These are phyloP conservation scores for Zygosaccharomyces rouxii DNA, from an alignment of 805 yeast genomes.

Conservation along the genomic window DNA sequence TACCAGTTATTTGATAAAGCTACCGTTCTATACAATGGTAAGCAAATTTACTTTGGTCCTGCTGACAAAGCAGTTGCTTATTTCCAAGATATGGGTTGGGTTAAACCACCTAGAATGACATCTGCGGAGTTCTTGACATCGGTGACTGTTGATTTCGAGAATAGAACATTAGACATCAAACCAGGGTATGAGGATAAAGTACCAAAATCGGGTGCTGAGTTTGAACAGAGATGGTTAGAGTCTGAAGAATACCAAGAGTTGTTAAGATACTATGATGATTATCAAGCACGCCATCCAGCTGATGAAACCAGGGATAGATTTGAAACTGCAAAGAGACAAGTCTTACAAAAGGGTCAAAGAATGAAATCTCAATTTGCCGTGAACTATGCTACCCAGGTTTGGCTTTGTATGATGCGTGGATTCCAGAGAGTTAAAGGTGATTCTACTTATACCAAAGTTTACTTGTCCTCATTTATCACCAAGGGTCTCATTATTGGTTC, in stretches of 20 bases:
- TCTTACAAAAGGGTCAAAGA: constrained; percentile 40
- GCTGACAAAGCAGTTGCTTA: constrained; percentile 48
- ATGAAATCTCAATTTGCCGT: constrained; percentile 41
- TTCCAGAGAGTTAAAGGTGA: constrained; percentile 53
- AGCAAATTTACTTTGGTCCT: constrained; percentile 58
- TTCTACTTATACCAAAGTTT: constrained; percentile 48
- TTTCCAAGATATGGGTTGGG: constrained; percentile 58
- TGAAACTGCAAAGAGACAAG: constrained; percentile 40
- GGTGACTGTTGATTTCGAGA: constrained; percentile 57
- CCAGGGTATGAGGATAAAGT: constrained; percentile 49
- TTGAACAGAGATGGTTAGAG: constrained; percentile 54
- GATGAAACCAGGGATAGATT: constrained; percentile 39
- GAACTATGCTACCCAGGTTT: constrained; percentile 47
- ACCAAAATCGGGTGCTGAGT: constrained; percentile 54
- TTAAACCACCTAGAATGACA: constrained; percentile 59
- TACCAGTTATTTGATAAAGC: constrained; percentile 59
- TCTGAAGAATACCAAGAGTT: constrained; percentile 49
- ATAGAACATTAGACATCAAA: constrained; percentile 43
- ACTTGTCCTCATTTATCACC: constrained; percentile 48
- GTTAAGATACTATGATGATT: constrained; percentile 38
- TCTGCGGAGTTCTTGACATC: constrained; percentile 66
- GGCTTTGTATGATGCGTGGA: constrained; percentile 51
- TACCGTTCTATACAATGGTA: constrained; percentile 55
- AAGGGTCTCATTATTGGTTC: constrained; percentile 61
- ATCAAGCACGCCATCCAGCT: constrained; percentile 41